Base-by-base conservation (phyloP, 495 filamentous ascomycete species). In the Podospora australis region DNA sequence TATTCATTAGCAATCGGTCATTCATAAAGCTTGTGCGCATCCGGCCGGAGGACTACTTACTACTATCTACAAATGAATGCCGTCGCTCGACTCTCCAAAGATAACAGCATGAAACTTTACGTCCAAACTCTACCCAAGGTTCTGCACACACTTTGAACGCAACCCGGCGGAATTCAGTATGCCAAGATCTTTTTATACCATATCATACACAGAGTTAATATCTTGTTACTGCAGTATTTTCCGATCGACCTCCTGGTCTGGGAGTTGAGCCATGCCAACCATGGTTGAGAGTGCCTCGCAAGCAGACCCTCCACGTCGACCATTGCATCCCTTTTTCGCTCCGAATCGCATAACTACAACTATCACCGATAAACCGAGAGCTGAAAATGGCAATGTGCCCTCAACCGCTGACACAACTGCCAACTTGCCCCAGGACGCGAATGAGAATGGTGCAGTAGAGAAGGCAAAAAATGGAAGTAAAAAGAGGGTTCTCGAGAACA, bases 401-500 rank as follows among this genome's bases (percentile, higher is more conserved):
- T 4, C 51, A 22, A 41, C 20, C 39, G 35, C 16, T 21, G 23
- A 20, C 16, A 25, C n/a, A 35, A 24, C 44, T 0, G n/a, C 48
- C 7, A 32, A 17, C 20, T 6, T 16, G 24, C 14, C 47, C 11
- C 1, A 35, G 13, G n/a, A 43, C 39, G 32, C 49, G 13, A 17
- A 39, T 13, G 49, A 44, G 11, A 29, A 8, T 29, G 42, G 13
- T 4, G 16, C 5, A 1, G 6, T 32, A 6, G 55, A 53, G 4
- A 53, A 65, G 41, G 32, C 64, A 0, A 77, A 78, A 46, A 49
- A 60, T 11, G 39, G 52, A 30, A 62, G 73, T 19, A 63, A 68
- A 30, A 81, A 82, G 55, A 36, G 32, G 19, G n/a, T n/a, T 17
- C 14, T 16, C 19, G 32, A 6, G 32, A 36, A 36, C 32, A 36